Evolutionary conservation across 805 yeast genomes (phyloP).

Genomic region (Maudiozyma turicensis): DNA sequence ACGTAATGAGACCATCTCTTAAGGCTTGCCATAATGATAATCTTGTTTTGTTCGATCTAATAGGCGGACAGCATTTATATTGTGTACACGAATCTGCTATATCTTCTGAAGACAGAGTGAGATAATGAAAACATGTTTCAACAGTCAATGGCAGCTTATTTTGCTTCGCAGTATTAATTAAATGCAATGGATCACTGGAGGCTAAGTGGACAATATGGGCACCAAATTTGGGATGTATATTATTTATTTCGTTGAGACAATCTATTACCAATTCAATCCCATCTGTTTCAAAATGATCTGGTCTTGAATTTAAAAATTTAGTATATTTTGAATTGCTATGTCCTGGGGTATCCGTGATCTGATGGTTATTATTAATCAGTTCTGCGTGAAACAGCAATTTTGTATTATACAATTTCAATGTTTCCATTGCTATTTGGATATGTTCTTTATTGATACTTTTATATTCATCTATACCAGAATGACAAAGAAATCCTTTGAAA

Average conservation of each 20-base stretch:
- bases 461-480: conserved; percentile 93
- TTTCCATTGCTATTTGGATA: conserved; percentile 56
- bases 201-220: conserved; percentile 89
- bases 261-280: conserved; percentile 68
- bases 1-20: conserved; percentile 50
- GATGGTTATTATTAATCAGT: conserved; percentile 44
- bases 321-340: conserved; percentile 41
- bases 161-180: conserved; percentile 54
- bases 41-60: conserved; percentile 66
- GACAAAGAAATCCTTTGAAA: conserved; percentile 85
- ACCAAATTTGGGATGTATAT: conserved; percentile 42
- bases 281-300: conserved; percentile 77
- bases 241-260: conserved; percentile 37
- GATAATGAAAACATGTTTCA: conserved; percentile 91
- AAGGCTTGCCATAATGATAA: conserved; percentile 71
- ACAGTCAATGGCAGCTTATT: conserved; percentile 59
- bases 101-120: conserved; percentile 65
- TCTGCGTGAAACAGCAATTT: conserved; percentile 91
- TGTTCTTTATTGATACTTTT: conserved; percentile 66
- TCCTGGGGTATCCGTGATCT: conserved; percentile 6
- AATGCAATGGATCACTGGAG: conserved; percentile 71
- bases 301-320: conserved; percentile 74
- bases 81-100: conserved; percentile 73
- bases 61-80: conserved; percentile 93
- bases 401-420: conserved; percentile 54